phyloP scores from a whole-genome alignment of 306 rosid species.

The Oemleria cerasiformis region DNA sequence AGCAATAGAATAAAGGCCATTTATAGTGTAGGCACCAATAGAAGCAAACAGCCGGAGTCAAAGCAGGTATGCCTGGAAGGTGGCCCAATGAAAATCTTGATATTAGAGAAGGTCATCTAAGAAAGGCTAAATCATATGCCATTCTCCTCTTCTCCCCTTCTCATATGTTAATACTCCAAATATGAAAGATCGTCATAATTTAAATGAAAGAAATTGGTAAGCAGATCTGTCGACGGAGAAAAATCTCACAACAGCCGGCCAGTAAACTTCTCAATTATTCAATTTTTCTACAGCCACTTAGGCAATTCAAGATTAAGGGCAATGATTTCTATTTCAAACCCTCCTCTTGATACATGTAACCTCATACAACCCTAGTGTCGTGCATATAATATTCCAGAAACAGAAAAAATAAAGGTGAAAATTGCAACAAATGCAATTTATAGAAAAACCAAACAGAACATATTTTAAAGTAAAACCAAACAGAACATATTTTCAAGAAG shows the following conservation, averaged over 20 bases:
- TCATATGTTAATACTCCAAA: conserved; percentile 9
- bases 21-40: conserved; percentile 37
- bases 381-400: not conserved
- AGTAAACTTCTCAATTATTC: conserved; percentile 44
- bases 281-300: conserved; percentile 69
- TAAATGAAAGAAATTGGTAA: conserved; percentile 46
- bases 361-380: not conserved
- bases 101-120: conserved; percentile 58
- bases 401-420: not conserved
- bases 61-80: conserved; percentile 57
- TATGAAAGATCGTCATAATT: too few species aligned
- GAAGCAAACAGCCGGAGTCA: conserved; percentile 42
- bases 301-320: conserved; percentile 83
- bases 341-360: conserved; percentile 84
- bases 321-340: conserved; percentile 32
- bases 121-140: conserved; percentile 44
- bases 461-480: not conserved
- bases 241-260: conserved; percentile 68
- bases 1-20: too few species aligned
- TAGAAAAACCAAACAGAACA: not conserved
- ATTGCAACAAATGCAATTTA: not conserved
- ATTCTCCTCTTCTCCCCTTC: conserved; percentile 57
- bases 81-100: conserved; percentile 23
- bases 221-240: conserved; percentile 61
- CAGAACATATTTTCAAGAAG: not conserved